A percentile compares a stretch with the other conserved stretches of the same genome.
These are phyloP conservation scores for Schizosaccharomyces octosporus DNA, from an alignment of 805 yeast species.

Conservation along the genomic window DNA sequence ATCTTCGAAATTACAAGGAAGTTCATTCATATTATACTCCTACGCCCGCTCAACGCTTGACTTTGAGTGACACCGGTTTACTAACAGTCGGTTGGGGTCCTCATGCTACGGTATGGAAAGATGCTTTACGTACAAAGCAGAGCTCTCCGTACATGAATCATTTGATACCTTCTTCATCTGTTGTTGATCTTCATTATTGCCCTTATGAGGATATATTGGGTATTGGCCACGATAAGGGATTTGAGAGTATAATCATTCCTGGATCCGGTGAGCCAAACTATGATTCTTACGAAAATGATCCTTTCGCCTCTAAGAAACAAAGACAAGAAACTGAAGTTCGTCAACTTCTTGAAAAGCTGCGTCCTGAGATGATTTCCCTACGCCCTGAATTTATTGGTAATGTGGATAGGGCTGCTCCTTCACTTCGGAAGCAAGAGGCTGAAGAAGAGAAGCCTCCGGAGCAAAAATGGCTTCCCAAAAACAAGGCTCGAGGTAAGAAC, in stretches of 20 bases:
- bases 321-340: constrained; percentile 85
- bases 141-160: constrained; percentile 81
- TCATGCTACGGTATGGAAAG: constrained; percentile 85
- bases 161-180: constrained; percentile 49
- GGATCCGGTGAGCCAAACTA: constrained; percentile 96
- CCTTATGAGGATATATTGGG: constrained; percentile 95
- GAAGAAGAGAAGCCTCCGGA: constrained; percentile 19
- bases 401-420: constrained; percentile 40
- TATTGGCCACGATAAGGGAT: constrained; percentile 55
- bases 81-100: constrained; percentile 89
- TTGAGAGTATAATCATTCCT: constrained; percentile 71
- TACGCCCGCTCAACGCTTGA: constrained; percentile 59
- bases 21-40: constrained; percentile 41
- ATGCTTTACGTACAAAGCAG: constrained; percentile 42
- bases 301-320: constrained; percentile 74
- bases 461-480: constrained; percentile 32
- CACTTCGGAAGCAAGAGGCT: constrained; percentile 26
- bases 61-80: constrained; percentile 69
- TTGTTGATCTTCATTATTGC: constrained; percentile 46
- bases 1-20: constrained; percentile 58
- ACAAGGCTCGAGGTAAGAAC: constrained; percentile 55
- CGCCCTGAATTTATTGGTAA: constrained; percentile 76
- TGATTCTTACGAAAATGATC: constrained; percentile 81
- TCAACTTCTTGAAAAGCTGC: constrained; percentile 57
- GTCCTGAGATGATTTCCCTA: constrained; percentile 75